Percentiles rank a stretch among this genome's conserved stretches.
phyloP scores from a whole-genome alignment of 176 grass and related monocot genomes.

The Oryza glaberrima region DNA sequence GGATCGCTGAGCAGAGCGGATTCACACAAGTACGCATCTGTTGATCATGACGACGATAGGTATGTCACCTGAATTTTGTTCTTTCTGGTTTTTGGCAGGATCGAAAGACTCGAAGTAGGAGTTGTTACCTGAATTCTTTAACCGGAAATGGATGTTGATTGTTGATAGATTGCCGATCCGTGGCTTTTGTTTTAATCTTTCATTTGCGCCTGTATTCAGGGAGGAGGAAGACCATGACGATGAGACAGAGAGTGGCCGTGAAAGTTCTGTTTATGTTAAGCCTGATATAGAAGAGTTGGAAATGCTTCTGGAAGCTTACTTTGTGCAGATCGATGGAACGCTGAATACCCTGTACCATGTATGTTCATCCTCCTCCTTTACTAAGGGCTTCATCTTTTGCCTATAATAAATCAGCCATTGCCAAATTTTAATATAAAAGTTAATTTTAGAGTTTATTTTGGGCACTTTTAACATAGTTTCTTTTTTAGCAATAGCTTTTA shows the following conservation, averaged over 20 bases:
- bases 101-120: neutral
- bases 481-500: too few species aligned
- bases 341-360: conserved; percentile 62
- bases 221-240: conserved; percentile 35
- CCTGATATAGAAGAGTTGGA: conserved; percentile 63
- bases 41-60: conserved; percentile 31
- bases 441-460: too few species aligned
- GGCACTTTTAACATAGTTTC: too few species aligned
- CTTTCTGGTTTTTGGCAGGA: neutral
- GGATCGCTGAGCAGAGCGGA: conserved; percentile 36
- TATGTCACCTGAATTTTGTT: conserved; percentile 8
- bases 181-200: neutral
- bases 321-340: conserved; percentile 64
- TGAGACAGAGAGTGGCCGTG: conserved; percentile 18
- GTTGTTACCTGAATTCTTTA: neutral
- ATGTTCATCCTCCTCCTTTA: conserved; percentile 5
- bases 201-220: conserved; percentile 21
- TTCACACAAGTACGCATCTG: conserved; percentile 29
- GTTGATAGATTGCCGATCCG: neutral
- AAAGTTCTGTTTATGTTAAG: conserved; percentile 49
- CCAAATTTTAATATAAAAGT: too few species aligned
- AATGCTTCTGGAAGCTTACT: conserved; percentile 72
- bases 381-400: too few species aligned
- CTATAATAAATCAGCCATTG: too few species aligned
- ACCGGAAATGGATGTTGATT: neutral